Percentiles rank a stretch among this genome's conserved stretches.
Evolutionary conservation across 2,329 filamentous ascomycete species (phyloP).

Genomic region (Colletotrichum eleusines): DNA sequence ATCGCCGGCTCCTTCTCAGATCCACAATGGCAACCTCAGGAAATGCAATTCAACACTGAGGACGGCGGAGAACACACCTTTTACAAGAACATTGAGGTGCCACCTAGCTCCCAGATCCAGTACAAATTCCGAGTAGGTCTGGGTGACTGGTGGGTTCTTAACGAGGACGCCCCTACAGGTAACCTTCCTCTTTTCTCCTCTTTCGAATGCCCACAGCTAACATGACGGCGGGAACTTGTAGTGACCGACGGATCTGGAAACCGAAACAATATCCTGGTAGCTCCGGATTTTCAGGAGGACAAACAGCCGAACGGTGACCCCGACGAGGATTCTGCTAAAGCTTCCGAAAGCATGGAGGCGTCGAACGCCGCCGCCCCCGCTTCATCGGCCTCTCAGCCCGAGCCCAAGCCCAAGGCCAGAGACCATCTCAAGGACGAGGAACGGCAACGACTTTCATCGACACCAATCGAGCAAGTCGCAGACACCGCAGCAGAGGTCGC

Average conservation of each 20-base stretch:
- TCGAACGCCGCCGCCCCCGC: conserved; percentile 5
- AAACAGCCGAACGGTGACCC: conserved; percentile 28
- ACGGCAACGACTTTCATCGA: conserved; percentile 51
- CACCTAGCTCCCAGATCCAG: conserved; percentile 71
- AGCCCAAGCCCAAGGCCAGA: conserved; percentile 36
- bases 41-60: conserved; percentile 70
- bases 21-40: conserved; percentile 74
- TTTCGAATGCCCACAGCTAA: conserved; percentile 18
- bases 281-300: conserved; percentile 38
- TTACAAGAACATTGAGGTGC: conserved; percentile 65
- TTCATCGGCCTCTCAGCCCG: conserved; percentile 41
- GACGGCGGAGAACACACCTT: conserved; percentile 70
- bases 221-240: conserved; percentile 36
- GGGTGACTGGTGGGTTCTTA: conserved; percentile 77
- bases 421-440: conserved; percentile 45
- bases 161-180: conserved; percentile 73
- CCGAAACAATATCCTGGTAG: conserved; percentile 60
- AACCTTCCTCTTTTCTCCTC: conserved; percentile 45
- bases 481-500: conserved; percentile 59
- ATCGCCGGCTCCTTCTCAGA: conserved; percentile 77
- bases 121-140: conserved; percentile 80
- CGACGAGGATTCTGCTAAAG: neutral
- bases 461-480: conserved; percentile 57
- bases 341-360: conserved; percentile 19
- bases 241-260: conserved; percentile 61